These are phyloP conservation scores for Phytophthora idaei DNA, from an alignment of 352 stramenopile genomes.

Conservation along the genomic window DNA sequence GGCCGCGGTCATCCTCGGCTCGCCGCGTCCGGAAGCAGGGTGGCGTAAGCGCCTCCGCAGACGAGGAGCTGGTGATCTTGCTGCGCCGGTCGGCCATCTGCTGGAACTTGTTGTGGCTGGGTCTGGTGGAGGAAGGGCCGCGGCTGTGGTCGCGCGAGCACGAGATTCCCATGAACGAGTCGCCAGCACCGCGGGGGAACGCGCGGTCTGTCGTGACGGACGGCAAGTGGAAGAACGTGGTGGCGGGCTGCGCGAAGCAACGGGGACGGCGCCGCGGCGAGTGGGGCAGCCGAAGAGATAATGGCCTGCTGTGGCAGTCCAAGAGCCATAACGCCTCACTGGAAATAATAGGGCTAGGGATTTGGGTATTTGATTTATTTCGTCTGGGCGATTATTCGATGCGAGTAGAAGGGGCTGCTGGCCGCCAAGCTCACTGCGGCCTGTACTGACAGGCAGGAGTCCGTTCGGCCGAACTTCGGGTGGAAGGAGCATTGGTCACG, in stretches of 20 bases:
- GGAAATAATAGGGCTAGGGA: constrained; percentile 39
- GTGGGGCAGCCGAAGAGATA: constrained; percentile 6
- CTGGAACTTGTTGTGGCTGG: constrained; percentile 15
- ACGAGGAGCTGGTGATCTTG: constrained; percentile 30
- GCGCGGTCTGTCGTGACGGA: constrained; percentile 13
- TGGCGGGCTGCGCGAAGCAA: constrained; percentile 10
- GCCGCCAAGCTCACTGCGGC: not conserved
- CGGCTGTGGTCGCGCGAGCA: constrained; percentile 46
- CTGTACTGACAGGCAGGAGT: not conserved
- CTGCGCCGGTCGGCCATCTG: constrained; percentile 24
- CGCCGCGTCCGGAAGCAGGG: constrained; percentile 18
- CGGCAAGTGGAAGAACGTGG: constrained; percentile 31
- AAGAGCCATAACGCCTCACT: constrained; percentile 27
- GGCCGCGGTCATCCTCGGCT: constrained; percentile 11
- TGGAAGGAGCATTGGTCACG: constrained; percentile 2
- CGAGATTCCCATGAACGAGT: constrained; percentile 43
- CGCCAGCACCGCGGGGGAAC: constrained; percentile 23
- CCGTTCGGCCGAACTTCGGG: not conserved
- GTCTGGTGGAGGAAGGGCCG: constrained; percentile 18
- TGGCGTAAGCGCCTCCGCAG: constrained; percentile 20
- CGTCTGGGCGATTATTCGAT: constrained; percentile 13
- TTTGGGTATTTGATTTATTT: constrained; percentile 43
- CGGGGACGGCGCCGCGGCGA: constrained; percentile 7
- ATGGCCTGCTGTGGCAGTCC: constrained; percentile 13
- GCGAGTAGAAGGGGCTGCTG: constrained; percentile 15